Base-by-base conservation (phyloP, 441 rosid genomes). In the Mallotus japonicus region DNA sequence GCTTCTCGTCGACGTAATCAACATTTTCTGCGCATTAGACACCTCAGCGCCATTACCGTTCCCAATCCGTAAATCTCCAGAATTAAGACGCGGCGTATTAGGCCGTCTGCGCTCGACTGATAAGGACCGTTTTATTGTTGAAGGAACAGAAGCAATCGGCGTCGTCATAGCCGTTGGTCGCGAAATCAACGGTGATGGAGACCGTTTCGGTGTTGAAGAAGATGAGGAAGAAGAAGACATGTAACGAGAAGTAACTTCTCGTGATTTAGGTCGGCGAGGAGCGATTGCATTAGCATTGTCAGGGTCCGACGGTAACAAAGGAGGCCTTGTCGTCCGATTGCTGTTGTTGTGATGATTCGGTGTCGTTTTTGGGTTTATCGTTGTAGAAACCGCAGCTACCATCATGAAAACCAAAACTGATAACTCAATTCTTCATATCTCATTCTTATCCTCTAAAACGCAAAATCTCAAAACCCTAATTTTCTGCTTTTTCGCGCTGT, bases 1-100 rank as follows among this genome's bases (percentile, higher is more conserved):
- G 80, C 95, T 86, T 83, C 97, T 85, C 19, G 90, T 84, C 13
- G 98, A 92, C 53, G 91, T 86, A 71, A 86, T 76, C 73, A 92
- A 79, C 92, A 87, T 77, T 80, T 74, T 86, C 85, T 89, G 93
- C 73, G 88, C 87, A 63, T 86, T 75, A 12, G 89, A 81, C 62
- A 85, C 11, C 22, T 84, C 87, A 3, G 79, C 69, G 28, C 57
- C 77, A 49, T 37, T 50, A 9, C 83, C 75, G 42, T 74, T 75
- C 5, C 40, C 40, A 8, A 22, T 67, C 71, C 86, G 85, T 78
- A 71, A 78, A 81, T 87, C 89, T 24, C 78, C 40, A 44, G 84
- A 79, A 67, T 68, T 78, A 40, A 76, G 59, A 46, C 91, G 83
- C 61, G 87, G 85, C 8, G 91, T 83, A 51, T 55, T 81, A 12